Evolutionary conservation across 371 early-diverging fungal species (phyloP), one percentile per base, ranked within the genome.

Genomic region (Rhizopus microsporus): DNA sequence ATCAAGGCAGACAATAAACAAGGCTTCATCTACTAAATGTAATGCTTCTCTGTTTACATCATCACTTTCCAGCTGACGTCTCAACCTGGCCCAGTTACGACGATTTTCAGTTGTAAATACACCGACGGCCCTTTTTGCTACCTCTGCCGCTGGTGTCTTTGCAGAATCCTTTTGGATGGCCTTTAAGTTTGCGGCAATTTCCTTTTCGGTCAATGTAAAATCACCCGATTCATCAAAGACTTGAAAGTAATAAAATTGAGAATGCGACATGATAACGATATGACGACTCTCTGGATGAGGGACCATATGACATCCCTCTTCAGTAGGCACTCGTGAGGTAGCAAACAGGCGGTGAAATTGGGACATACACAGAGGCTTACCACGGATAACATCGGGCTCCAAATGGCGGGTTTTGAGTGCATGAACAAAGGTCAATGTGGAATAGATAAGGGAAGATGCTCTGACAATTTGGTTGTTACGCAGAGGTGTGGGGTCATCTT

Each of bases 1-100:
- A 72, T 94, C 95, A 40, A 95, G 72, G 55, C 88, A 88, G 3
- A 95, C 87, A 29, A 83, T 80, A 67, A 95, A 94, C 60, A 94
- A 74, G 9, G 95, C 84, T 0, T 83, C 67, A 50, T 91, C 88
- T n/a, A 92, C 81, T 3, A 75, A 75, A 10, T 75, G 69, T 5
- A 92, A 71, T 9, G 84, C 81, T 10, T 74, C 78, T 32, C 61
- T 63, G 63, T 93, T 93, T n/a, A 61, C 63, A 0, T 70, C 49
- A 51, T 78, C 71, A 3, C 67, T 38, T 6, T 69, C 59, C 43
- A 81, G 58, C 30, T 63, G 69, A 6, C 53, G 48, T 32, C 83
- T 63, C 15, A 87, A 73, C 33, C 65, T 57, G 8, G 90, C 84
- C 93, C 92, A 92, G 45, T 71, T 78, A 59, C 84, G 82, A 16